Evolutionary conservation across 2,329 filamentous ascomycete species (phyloP), one percentile per base, ranked within the genome.

Genomic region (Trichoderma sp.): DNA sequence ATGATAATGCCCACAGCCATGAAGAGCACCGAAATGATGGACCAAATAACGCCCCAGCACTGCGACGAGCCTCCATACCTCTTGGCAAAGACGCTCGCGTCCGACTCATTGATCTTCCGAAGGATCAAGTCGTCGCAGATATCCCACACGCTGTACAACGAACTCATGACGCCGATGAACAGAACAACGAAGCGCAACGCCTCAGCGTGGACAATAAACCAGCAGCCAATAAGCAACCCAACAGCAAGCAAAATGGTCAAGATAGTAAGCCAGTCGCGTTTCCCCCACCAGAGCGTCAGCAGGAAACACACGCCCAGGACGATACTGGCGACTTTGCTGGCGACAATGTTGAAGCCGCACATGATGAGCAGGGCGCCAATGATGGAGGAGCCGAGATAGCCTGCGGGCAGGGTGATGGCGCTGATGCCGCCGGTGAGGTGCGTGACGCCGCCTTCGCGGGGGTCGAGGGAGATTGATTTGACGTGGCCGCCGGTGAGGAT

Each of bases 121-220:
- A 93, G 80, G 71, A 94, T 93, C 35, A 94, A 82, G 72, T 94
- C 91, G 74, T 94, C 91, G 78, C 90, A 93, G 72, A 94, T 94
- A 81, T 94, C 91, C 91, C 91, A 94, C 5, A 92, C 90, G 71
- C 89, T 92, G 78, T 94, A 94, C 1, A 94, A 84, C 2, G 88
- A 89, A 7, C 88, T 91, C 91, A 94, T 93, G 72, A 93, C 91
- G 50, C 91, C 91, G 70, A 94, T 92, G 74, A 94, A 94, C 32
- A 94, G 84, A 63, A 92, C 89, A 61, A 93, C 86, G 74, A 90
- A 94, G 68, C 90, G 83, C 76, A 94, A 78, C 4, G 91, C 86
- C 77, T 92, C 87, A 0, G 90, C 91, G 76, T 93, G 90, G 4
- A 85, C 84, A 74, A 94, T 93, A 78, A 94, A 94, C 91, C 91